Percentiles rank a stretch among this genome's conserved stretches.
These are phyloP conservation scores for Mortierella sp. DNA, from an alignment of 371 early-diverging fungal species.

Conservation along the genomic window DNA sequence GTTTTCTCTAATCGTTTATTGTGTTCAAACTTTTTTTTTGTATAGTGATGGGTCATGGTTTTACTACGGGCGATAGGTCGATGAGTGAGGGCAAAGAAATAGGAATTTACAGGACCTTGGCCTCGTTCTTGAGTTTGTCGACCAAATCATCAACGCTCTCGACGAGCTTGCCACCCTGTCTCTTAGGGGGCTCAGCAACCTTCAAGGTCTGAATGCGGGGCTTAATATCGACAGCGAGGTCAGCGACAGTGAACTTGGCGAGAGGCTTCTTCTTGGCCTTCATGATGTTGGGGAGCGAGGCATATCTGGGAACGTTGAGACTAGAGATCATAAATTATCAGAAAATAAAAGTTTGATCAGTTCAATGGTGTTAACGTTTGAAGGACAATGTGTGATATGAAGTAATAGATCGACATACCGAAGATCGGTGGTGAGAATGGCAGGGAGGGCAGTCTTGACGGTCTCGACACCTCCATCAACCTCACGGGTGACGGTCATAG, in stretches of 20 bases:
- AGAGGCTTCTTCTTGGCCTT: slow-evolving; percentile 99
- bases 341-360: not conserved
- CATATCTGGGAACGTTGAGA: slow-evolving; percentile 96
- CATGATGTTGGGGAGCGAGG: slow-evolving; percentile 96
- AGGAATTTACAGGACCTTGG: slow-evolving; percentile 57
- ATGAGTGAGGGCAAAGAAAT: not conserved
- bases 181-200: slow-evolving; percentile 95
- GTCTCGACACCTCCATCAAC: slow-evolving; percentile 98
- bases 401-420: slow-evolving; percentile 66
- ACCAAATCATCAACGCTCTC: slow-evolving; percentile 94
- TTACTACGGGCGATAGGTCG: not conserved
- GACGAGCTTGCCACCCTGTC: slow-evolving; percentile 94
- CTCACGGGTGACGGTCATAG: slow-evolving; percentile 91
- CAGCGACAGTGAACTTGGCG: slow-evolving; percentile 80
- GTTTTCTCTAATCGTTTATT: not conserved
- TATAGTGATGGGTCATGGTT: not conserved
- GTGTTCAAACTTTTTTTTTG: not conserved
- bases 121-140: slow-evolving; percentile 89
- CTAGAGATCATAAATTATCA: slow-evolving; percentile 55
- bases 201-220: slow-evolving; percentile 88
- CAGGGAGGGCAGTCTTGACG: slow-evolving; percentile 86
- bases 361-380: not conserved
- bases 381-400: not conserved
- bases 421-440: slow-evolving; percentile 96
- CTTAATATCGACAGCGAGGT: slow-evolving; percentile 88